Conservation (phyloP, 257 asterid species). For the Solanum chaucha region DNA sequence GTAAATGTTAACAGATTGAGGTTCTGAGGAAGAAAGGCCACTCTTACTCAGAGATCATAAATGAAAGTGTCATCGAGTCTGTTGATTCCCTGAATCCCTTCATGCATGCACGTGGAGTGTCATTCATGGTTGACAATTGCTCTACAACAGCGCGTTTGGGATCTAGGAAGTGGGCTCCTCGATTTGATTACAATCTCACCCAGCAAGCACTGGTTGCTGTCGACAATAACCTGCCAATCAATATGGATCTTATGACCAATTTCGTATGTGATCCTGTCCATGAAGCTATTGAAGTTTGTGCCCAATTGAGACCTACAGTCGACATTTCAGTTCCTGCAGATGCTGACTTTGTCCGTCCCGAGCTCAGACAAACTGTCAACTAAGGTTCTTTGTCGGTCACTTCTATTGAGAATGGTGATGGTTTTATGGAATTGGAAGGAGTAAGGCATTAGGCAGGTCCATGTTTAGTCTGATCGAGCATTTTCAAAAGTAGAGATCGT, state of each 20-base stretch:
- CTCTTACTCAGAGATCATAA: slow-evolving; percentile 88
- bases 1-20: slow-evolving; percentile 49
- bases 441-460: neutral
- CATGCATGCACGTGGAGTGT: slow-evolving; percentile 98
- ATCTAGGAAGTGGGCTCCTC: slow-evolving; percentile 92
- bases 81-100: slow-evolving; percentile 94
- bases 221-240: slow-evolving; percentile 55
- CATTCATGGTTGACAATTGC: slow-evolving; percentile 97
- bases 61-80: slow-evolving; percentile 82
- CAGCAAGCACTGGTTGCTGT: slow-evolving; percentile 90
- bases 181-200: slow-evolving; percentile 78
- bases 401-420: neutral
- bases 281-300: slow-evolving; percentile 80
- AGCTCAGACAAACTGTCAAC: slow-evolving; percentile 51
- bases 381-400: slow-evolving; percentile 5
- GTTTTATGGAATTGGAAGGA: neutral
- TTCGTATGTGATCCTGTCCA: slow-evolving; percentile 78
- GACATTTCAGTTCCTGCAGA: slow-evolving; percentile 86
- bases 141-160: slow-evolving; percentile 92
- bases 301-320: slow-evolving; percentile 81
- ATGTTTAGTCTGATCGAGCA: neutral
- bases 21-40: slow-evolving; percentile 91
- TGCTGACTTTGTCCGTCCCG: slow-evolving; percentile 94
- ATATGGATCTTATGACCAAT: slow-evolving; percentile 69
- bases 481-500: neutral